Base-by-base conservation (phyloP, 2,329 filamentous ascomycete species). In the Calycina marina region DNA sequence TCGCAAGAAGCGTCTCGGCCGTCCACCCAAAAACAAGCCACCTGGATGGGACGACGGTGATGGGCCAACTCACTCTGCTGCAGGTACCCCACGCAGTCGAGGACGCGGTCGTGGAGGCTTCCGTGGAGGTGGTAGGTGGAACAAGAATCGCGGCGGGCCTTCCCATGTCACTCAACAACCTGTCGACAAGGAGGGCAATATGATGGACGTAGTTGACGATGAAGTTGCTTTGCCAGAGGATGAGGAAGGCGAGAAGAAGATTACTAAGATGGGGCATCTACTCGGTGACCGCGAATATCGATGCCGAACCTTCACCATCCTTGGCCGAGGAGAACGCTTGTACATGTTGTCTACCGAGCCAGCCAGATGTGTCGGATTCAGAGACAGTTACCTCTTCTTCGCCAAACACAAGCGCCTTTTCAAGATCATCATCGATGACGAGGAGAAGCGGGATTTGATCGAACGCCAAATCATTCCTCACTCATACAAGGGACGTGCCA, bases 271-370 rank as follows among this genome's bases (percentile, higher is more conserved):
- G 46, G 90, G 90, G 17, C 74, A 82, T 48, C 68, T 98, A 3
- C 67, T 76, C 40, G 90, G 73, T 16, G 86, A 78, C 4, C 73
- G 90, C 46, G 84, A 96, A 50, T 98, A 98, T 56, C 77, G 90
- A 16, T 93, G 93, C 51, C 80, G 90, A 39, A 93, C 88, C 2
- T 98, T 98, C 56, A 93, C 80, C 5, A 80, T 98, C 42, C 67
- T 74, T 12, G 85, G 83, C 34, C 74, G 86, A 42, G 85, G 80
- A 22, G 71, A 88, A 30, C 67, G 86, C 35, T 72, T 93, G 8
- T 98, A 98, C 70, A 98, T 98, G 90, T 61, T 98, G 57, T 96
- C 90, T 3, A 98, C 90, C 4, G 90, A 98, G 53, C 92, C 90
- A 4, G 90, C 90, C 14, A 80, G 90, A 43, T 96, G 90, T 50